Evolutionary conservation across 2,329 filamentous ascomycete genomes (phyloP).

Genomic region (Plenodomus lindquistii): DNA sequence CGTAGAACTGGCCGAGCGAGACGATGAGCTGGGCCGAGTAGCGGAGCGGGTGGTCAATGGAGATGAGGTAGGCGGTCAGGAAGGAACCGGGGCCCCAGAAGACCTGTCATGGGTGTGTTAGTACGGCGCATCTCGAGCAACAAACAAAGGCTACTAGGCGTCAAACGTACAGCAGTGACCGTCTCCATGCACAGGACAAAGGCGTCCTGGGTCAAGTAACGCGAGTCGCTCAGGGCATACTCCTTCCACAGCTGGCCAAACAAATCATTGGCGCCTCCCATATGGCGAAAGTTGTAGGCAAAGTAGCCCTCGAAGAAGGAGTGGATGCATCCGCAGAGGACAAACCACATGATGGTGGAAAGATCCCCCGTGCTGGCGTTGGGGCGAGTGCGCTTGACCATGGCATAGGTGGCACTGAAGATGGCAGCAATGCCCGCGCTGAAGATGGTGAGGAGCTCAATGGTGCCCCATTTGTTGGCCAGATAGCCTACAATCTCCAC

Average conservation of each 20-base stretch:
- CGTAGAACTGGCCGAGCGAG: conserved; percentile 66
- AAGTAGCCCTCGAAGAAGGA: conserved; percentile 87
- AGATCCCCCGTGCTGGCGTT: conserved; percentile 60
- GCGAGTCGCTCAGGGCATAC: conserved; percentile 83
- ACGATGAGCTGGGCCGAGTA: conserved; percentile 64
- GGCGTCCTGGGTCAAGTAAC: conserved; percentile 76
- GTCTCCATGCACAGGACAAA: conserved; percentile 89
- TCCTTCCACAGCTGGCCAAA: conserved; percentile 93
- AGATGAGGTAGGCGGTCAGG: conserved; percentile 59
- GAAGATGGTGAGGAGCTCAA: conserved; percentile 64
- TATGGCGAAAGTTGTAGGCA: conserved; percentile 66
- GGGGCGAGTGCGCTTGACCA: conserved; percentile 59
- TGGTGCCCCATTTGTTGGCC: conserved; percentile 66
- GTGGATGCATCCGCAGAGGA: conserved; percentile 74
- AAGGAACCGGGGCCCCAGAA: conserved; percentile 67
- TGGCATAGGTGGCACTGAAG: conserved; percentile 59
- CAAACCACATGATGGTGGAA: conserved; percentile 72
- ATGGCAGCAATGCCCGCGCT: conserved; percentile 59
- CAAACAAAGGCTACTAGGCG: too few species aligned
- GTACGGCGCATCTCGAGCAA: neutral
- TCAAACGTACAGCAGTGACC: conserved; percentile 69
- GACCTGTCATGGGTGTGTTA: conserved; percentile 46
- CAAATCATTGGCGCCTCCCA: conserved; percentile 70
- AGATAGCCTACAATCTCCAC: conserved; percentile 65
- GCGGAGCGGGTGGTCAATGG: conserved; percentile 58